These are phyloP conservation scores for Talaromyces adpressus DNA, from an alignment of 495 filamentous ascomycete genomes.

Conservation along the genomic window DNA sequence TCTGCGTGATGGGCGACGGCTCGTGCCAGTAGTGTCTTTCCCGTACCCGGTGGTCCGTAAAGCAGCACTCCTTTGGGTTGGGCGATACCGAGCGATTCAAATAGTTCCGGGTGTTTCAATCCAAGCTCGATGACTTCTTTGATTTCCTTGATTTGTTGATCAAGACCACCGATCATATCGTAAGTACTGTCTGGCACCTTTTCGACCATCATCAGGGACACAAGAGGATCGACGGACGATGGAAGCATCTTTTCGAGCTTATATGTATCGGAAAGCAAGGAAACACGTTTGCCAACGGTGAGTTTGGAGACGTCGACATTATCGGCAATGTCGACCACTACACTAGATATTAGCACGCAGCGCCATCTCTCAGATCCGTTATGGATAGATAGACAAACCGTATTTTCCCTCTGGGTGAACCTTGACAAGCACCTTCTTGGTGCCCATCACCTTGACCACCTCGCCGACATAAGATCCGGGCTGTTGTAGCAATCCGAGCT, in stretches of 20 bases:
- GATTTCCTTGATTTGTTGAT: slow-evolving; percentile 99
- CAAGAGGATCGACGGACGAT: slow-evolving; percentile 93
- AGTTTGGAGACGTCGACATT: slow-evolving; percentile 91
- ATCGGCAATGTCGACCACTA: slow-evolving; percentile 96
- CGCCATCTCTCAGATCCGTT: slow-evolving; percentile 7
- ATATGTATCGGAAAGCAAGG: slow-evolving; percentile 90
- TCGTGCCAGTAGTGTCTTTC: slow-evolving; percentile 92
- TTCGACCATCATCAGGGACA: slow-evolving; percentile 99
- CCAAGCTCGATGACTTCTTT: slow-evolving; percentile 99
- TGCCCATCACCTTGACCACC: slow-evolving; percentile 99
- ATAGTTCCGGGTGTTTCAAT: slow-evolving; percentile 95
- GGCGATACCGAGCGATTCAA: slow-evolving; percentile 96
- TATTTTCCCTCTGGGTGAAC: slow-evolving; percentile 99
- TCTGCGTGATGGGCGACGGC: slow-evolving; percentile 97
- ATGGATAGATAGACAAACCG: slow-evolving; percentile 50
- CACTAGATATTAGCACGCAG: slow-evolving; percentile 6
- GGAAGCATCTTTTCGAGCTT: slow-evolving; percentile 98
- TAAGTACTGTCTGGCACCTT: slow-evolving; percentile 99
- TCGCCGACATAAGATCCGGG: slow-evolving; percentile 98
- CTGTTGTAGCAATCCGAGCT: slow-evolving; percentile 92
- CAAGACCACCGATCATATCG: slow-evolving; percentile 99
- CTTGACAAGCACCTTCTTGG: slow-evolving; percentile 98
- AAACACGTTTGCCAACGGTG: slow-evolving; percentile 95
- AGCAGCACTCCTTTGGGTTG: slow-evolving; percentile 97
- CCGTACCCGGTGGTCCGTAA: slow-evolving; percentile 94